Evolutionary conservation across 1,284 basidiomycete genomes (phyloP).

Genomic region (Volvariella volvacea): DNA sequence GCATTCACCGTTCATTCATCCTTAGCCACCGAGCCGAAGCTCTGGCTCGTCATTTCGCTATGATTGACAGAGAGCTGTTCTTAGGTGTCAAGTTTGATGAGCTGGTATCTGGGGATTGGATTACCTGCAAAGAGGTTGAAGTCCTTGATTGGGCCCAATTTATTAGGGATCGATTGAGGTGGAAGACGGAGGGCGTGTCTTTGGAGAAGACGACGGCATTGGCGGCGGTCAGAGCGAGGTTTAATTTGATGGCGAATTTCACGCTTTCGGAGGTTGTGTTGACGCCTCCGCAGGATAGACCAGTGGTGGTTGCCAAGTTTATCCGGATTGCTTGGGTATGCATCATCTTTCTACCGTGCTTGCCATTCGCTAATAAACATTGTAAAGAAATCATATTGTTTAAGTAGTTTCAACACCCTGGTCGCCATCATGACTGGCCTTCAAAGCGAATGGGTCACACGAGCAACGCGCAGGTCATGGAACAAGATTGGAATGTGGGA

Average conservation of each 20-base stretch:
- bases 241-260: slow-evolving; percentile 84
- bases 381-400: slow-evolving; percentile 73
- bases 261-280: slow-evolving; percentile 74
- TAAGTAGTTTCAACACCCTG: slow-evolving; percentile 77
- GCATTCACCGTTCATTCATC: slow-evolving; percentile 61
- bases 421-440: slow-evolving; percentile 81
- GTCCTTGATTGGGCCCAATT: slow-evolving; percentile 81
- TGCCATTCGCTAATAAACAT: slow-evolving; percentile 1
- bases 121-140: slow-evolving; percentile 54
- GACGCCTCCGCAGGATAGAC: slow-evolving; percentile 62
- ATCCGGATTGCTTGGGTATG: slow-evolving; percentile 84
- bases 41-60: slow-evolving; percentile 74
- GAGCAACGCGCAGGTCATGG: slow-evolving; percentile 67
- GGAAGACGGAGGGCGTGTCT: slow-evolving; percentile 57
- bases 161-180: slow-evolving; percentile 66
- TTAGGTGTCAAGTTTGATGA: slow-evolving; percentile 81
- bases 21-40: slow-evolving; percentile 50
- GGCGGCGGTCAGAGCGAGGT: slow-evolving; percentile 76
- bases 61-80: slow-evolving; percentile 87
- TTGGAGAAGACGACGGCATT: slow-evolving; percentile 63
- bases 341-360: slow-evolving; percentile 12
- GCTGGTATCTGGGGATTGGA: slow-evolving; percentile 67
- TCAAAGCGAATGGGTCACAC: slow-evolving; percentile 64
- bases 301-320: slow-evolving; percentile 68
- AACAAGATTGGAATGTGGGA: slow-evolving; percentile 68